phyloP scores from a whole-genome alignment of 2,329 filamentous ascomycete genomes.

The Exophiala bonariae region DNA sequence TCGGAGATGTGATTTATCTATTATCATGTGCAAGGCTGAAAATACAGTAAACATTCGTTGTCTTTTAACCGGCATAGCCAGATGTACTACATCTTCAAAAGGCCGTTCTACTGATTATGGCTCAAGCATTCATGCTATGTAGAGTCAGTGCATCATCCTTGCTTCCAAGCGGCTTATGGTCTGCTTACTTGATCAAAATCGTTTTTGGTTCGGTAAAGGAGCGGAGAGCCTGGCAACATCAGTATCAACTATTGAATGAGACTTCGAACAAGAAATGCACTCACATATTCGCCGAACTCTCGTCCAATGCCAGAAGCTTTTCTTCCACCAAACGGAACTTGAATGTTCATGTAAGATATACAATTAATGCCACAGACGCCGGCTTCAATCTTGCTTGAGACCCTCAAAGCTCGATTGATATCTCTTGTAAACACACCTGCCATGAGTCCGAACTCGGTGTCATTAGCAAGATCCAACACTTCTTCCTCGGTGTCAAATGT shows the following conservation, averaged over 20 bases:
- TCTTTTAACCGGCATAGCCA: too few relatives aligned
- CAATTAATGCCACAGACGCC: constrained; percentile 50
- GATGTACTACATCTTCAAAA: too few relatives aligned
- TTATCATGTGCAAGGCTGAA: too few relatives aligned
- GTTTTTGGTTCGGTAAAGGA: constrained; percentile 12
- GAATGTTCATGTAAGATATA: constrained; percentile 45
- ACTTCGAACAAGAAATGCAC: neutral
- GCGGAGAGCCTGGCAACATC: constrained; percentile 6
- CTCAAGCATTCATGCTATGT: too few relatives aligned
- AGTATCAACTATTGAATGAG: neutral
- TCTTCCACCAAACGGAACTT: constrained; percentile 47
- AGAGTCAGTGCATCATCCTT: neutral
- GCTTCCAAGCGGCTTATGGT: too few relatives aligned
- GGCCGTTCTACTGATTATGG: neutral
- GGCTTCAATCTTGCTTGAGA: constrained; percentile 40
- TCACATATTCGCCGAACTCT: constrained; percentile 50
- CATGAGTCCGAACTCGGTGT: constrained; percentile 42
- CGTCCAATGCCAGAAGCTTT: constrained; percentile 52
- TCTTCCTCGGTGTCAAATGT: constrained; percentile 41
- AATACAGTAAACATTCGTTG: too few relatives aligned
- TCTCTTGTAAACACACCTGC: constrained; percentile 41
- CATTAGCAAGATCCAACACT: constrained; percentile 38
- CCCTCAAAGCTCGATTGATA: constrained; percentile 38
- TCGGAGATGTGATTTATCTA: too few relatives aligned
- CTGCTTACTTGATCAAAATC: constrained; percentile 8